A percentile compares a stretch with the other conserved stretches of the same genome.
phyloP scores from a whole-genome alignment of 306 rosid genomes.

The Clitoria ternatea region DNA sequence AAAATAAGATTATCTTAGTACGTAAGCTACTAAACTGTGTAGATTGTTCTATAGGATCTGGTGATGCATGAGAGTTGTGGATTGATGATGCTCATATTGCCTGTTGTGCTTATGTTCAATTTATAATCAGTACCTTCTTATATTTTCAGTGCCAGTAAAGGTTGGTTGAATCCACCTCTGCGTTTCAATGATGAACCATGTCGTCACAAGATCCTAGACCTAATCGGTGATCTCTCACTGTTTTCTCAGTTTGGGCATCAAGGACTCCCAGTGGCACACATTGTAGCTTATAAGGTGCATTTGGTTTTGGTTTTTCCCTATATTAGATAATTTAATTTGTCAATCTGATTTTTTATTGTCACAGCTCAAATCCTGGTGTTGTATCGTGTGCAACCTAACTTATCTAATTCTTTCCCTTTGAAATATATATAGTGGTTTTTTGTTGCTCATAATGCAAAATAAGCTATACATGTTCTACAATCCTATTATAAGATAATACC shows the following conservation, averaged over 20 bases:
- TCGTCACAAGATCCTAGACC: constrained; percentile 88
- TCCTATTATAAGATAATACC: constrained; percentile 1
- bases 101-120: neutral
- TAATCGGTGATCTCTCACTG: constrained; percentile 86
- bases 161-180: constrained; percentile 92
- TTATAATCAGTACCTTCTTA: constrained; percentile 9
- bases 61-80: neutral
- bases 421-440: neutral
- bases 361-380: neutral
- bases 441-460: neutral
- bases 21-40: neutral
- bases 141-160: constrained; percentile 56
- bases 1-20: neutral
- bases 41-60: constrained; percentile 12
- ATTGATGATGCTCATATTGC: constrained; percentile 4
- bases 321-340: neutral
- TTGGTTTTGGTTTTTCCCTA: neutral
- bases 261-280: constrained; percentile 90
- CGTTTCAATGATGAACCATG: constrained; percentile 82
- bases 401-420: neutral
- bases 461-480: neutral
- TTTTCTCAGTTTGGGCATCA: constrained; percentile 73
- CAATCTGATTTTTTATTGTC: neutral
- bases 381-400: neutral
- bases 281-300: constrained; percentile 67